These are phyloP conservation scores for Monosporascus ibericus DNA, from an alignment of 2,329 filamentous ascomycete species.

Conservation along the genomic window DNA sequence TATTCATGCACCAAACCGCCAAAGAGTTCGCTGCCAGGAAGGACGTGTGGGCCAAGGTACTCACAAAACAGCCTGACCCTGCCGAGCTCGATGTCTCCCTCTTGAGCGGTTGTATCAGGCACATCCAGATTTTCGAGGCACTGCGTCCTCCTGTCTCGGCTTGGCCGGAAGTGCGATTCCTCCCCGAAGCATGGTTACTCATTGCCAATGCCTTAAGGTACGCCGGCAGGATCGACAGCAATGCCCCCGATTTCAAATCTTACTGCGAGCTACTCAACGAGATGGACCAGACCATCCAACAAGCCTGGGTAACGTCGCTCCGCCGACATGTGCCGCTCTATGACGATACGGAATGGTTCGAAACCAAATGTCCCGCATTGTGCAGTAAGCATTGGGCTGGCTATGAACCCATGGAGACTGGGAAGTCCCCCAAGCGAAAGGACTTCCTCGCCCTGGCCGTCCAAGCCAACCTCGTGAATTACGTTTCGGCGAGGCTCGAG, in stretches of 20 bases:
- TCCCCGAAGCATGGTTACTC: conserved; percentile 25
- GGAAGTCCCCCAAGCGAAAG: conserved; percentile 25
- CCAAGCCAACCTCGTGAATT: conserved; percentile 23
- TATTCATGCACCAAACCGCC: conserved; percentile 26
- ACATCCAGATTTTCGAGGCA: conserved; percentile 21
- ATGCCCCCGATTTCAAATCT: conserved; percentile 12
- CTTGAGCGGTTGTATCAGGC: conserved; percentile 24
- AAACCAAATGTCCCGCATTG: conserved; percentile 19
- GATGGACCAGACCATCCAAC: conserved; percentile 21
- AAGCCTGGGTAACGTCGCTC: conserved; percentile 20
- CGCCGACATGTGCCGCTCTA: conserved; percentile 23
- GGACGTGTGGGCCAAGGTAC: conserved; percentile 23
- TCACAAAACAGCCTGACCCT: conserved; percentile 11
- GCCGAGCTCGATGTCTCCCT: conserved; percentile 22
- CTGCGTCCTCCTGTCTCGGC: conserved; percentile 21
- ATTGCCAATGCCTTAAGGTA: conserved; percentile 25
- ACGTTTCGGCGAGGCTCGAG: conserved; percentile 17
- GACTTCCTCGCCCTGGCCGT: conserved; percentile 24
- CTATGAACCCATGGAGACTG: conserved; percentile 27
- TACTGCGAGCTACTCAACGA: conserved; percentile 25
- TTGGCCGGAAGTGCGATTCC: conserved; percentile 24
- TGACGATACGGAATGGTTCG: conserved; percentile 26
- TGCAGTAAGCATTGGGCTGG: conserved; percentile 24
- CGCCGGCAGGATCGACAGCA: conserved; percentile 20
- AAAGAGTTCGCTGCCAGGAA: conserved; percentile 25